A percentile compares a stretch with the other conserved stretches of the same genome.
These are phyloP conservation scores for Furcasterigmium sp. DNA, from an alignment of 2,329 filamentous ascomycete species.

Conservation along the genomic window DNA sequence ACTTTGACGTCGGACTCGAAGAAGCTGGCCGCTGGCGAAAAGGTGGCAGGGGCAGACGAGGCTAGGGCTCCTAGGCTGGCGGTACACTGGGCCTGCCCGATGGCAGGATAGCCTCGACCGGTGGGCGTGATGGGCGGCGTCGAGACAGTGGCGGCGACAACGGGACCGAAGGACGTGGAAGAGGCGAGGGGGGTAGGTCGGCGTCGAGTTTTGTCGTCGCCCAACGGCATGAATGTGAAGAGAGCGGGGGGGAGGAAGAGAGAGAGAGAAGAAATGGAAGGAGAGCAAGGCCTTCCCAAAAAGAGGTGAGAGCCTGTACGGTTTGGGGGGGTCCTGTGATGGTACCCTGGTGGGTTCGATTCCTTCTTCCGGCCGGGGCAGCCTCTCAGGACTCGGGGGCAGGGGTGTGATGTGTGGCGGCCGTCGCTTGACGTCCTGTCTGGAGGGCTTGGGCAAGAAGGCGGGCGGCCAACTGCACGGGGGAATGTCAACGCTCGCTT, in stretches of 20 bases:
- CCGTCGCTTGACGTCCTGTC: no score
- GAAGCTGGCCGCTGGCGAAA: no score
- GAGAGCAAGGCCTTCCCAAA: neutral
- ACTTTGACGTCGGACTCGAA: conserved; percentile 3
- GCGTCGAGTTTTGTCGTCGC: conserved; percentile 6
- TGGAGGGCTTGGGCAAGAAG: no score
- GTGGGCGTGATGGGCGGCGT: neutral
- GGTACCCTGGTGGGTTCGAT: no score
- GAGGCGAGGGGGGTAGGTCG: conserved; percentile 1
- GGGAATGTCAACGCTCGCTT: no score
- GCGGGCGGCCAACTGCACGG: no score
- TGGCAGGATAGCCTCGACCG: neutral
- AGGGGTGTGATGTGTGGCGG: no score
- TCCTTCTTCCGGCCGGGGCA: no score
- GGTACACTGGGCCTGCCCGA: neutral
- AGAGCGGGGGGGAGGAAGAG: neutral
- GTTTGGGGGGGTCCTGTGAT: no score
- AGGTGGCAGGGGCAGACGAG: conserved; percentile 3
- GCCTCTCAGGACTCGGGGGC: no score
- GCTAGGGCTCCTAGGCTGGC: conserved; percentile 3
- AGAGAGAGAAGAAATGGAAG: neutral
- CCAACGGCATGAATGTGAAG: conserved; percentile 14
- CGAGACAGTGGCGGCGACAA: conserved; percentile 1
- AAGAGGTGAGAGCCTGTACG: neutral
- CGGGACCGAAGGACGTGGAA: neutral